These are phyloP conservation scores for Carnegiea gigantea DNA, from an alignment of 179 eudicot species.

Conservation along the genomic window DNA sequence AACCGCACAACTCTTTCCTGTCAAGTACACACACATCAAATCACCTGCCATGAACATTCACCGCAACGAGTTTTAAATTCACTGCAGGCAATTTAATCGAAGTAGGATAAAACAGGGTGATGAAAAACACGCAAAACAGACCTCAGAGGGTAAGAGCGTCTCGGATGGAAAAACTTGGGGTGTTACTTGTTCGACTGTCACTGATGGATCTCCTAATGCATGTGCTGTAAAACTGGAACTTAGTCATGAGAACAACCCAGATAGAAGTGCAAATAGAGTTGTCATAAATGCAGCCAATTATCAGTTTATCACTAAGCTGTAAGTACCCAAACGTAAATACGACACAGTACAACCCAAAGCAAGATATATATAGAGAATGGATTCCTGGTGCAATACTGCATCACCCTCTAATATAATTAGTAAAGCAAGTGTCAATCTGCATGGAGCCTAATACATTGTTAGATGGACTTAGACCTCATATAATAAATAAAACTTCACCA, in stretches of 20 bases:
- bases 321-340: background rate
- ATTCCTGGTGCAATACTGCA: background rate
- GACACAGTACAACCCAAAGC: background rate
- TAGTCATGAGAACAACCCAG: background rate
- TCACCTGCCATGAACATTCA: conserved; percentile 49
- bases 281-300: background rate
- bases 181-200: conserved; percentile 91
- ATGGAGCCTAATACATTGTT: background rate
- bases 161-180: conserved; percentile 73
- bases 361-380: background rate
- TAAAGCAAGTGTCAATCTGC: background rate
- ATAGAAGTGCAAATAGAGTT: background rate
- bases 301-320: background rate
- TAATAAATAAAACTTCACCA: background rate
- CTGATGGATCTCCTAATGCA: conserved; percentile 90
- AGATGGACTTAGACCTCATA: background rate
- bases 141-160: conserved; percentile 88
- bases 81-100: conserved; percentile 11
- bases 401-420: background rate
- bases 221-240: conserved; percentile 47
- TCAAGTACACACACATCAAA: conserved; percentile 55
- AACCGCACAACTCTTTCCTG: conserved; percentile 89
- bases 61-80: conserved; percentile 27
- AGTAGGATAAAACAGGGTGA: background rate
- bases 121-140: conserved; percentile 21